Evolutionary conservation across 2,329 filamentous ascomycete genomes (phyloP), one percentile per base, ranked within the genome.

Genomic region (Aphanoascus verrucosus): DNA sequence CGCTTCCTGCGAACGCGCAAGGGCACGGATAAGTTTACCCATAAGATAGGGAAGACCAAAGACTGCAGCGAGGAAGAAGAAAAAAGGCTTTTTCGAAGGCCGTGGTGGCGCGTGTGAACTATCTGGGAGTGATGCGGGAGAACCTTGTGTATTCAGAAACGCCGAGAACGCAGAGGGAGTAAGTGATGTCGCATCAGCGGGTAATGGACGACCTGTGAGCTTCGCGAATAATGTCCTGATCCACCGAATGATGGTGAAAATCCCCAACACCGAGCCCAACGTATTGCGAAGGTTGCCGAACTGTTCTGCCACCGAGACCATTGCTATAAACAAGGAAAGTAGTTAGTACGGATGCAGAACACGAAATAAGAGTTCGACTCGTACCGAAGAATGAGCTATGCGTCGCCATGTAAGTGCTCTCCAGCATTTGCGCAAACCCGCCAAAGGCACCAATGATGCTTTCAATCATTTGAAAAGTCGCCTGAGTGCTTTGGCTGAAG

Each of bases 361-460:
- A 15, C 3, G 8, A n/a, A 31, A 20, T 2, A 15, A 19, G 20
- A 14, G 12, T 32, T n/a, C n/a, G 49, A 12, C 72, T 12, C 85
- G 64, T 79, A 95, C 89, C 90, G 65, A 97, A 98, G 71, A 98
- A 98, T 52, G 88, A 95, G 5, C 90, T 96, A 71, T 98, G 93
- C 0, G 93, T 98, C 31, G 94, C 93, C 94, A 98, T 98, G 64
- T 96, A 98, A 9, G 93, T 97, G 75, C 93, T 97, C 73, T 98
- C 93, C 28, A 98, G 78, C 93, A 98, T 98, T 74, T 98, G 93
- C 11, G 94, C 88, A 67, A 98, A 97, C 0, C 94, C 93, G 17
- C 90, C 90, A 74, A 98, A 98, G 1, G 93, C 90, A 20, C 88
- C 88, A 12, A 98, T 93, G 55, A 98, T 86, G 62, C 90, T 93